Percentiles rank a stretch among this genome's conserved stretches.
phyloP scores from a whole-genome alignment of 208 protist genomes.

The Trypanosoma scelopori region DNA sequence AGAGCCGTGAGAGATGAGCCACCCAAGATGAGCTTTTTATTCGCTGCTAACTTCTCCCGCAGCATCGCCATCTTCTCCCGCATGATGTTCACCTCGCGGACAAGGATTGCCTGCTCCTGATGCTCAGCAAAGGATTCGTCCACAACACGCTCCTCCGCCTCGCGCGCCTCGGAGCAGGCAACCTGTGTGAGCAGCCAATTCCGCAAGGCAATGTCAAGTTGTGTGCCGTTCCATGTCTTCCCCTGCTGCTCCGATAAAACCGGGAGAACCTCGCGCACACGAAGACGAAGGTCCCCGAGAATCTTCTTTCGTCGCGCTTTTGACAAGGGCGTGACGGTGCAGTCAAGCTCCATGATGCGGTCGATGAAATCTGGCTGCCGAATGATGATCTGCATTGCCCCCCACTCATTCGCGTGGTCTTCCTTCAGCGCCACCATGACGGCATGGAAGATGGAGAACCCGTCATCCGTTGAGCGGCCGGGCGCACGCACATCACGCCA shows the following conservation, averaged over 20 bases:
- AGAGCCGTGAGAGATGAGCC: slow-evolving; percentile 32
- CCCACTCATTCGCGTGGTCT: slow-evolving; percentile 51
- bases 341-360: slow-evolving; percentile 63
- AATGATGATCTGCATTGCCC: slow-evolving; percentile 61
- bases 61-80: slow-evolving; percentile 58
- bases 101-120: slow-evolving; percentile 69
- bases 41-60: slow-evolving; percentile 59
- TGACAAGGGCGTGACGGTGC: slow-evolving; percentile 65
- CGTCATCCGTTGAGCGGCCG: slow-evolving; percentile 29
- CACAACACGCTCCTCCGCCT: slow-evolving; percentile 50
- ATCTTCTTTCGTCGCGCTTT: slow-evolving; percentile 52
- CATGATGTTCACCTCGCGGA: slow-evolving; percentile 77
- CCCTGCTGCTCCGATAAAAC: slow-evolving; percentile 24
- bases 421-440: slow-evolving; percentile 74
- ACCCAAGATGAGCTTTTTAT: slow-evolving; percentile 51
- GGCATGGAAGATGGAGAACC: slow-evolving; percentile 38
- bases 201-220: slow-evolving; percentile 40
- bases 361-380: slow-evolving; percentile 57
- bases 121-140: slow-evolving; percentile 70
- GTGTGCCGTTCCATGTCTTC: slow-evolving; percentile 8
- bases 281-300: slow-evolving; percentile 9
- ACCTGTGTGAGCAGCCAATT: slow-evolving; percentile 71
- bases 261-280: slow-evolving; percentile 12
- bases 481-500: slow-evolving; percentile 56
- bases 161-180: slow-evolving; percentile 50